Percentiles rank a stretch among this genome's conserved stretches.
These are phyloP conservation scores for Boletus patriciae DNA, from an alignment of 768 basidiomycete species.

Conservation along the genomic window DNA sequence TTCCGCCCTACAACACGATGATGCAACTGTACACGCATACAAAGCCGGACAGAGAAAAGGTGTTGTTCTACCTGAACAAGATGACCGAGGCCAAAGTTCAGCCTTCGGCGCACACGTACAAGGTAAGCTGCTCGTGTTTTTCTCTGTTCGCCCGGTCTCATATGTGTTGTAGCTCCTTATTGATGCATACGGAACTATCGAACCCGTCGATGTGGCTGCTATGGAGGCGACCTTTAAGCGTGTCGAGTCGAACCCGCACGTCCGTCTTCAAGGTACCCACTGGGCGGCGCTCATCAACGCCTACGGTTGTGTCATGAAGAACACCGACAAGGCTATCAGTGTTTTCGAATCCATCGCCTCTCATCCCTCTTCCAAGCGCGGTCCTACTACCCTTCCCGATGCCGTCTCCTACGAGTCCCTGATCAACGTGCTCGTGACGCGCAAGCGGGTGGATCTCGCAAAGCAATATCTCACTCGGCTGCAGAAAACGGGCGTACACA, in stretches of 20 bases:
- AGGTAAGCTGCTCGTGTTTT: conserved; percentile 46
- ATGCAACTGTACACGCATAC: conserved; percentile 94
- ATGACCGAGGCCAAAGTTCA: conserved; percentile 58
- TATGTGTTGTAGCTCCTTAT: conserved; percentile 62
- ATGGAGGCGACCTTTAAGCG: conserved; percentile 78
- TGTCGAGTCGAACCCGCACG: conserved; percentile 39
- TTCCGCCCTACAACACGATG: conserved; percentile 98
- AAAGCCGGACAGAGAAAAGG: conserved; percentile 80
- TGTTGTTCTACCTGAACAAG: conserved; percentile 71
- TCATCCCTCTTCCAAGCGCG: conserved; percentile 44
- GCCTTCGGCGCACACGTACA: conserved; percentile 93
- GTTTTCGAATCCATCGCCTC: conserved; percentile 73
- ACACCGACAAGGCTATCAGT: conserved; percentile 72
- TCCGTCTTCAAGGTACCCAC: conserved; percentile 51
- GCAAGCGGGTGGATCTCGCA: conserved; percentile 76
- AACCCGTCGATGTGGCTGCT: conserved; percentile 69
- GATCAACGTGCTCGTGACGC: conserved; percentile 80
- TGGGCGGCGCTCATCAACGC: conserved; percentile 89
- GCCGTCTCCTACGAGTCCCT: conserved; percentile 88
- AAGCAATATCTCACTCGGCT: conserved; percentile 66
- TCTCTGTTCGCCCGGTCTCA: conserved; percentile 1
- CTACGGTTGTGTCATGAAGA: conserved; percentile 75
- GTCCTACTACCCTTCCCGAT: conserved; percentile 53
- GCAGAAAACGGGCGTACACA: conserved; percentile 61
- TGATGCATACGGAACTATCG: conserved; percentile 83